These are phyloP conservation scores for Agapanthus africanus DNA, from an alignment of 106 monocot species.

Conservation along the genomic window DNA sequence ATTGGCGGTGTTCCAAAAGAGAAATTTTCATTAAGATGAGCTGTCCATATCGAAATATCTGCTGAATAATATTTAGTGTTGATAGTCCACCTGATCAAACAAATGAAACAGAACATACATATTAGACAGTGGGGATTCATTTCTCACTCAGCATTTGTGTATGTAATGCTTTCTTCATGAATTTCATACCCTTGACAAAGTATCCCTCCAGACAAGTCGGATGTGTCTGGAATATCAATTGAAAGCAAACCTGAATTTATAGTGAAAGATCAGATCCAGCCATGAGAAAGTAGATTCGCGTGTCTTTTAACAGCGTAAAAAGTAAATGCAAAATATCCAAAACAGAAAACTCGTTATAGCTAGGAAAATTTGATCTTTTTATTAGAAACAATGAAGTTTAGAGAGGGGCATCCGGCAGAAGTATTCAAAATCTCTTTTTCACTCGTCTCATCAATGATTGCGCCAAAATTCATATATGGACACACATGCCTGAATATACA, in stretches of 20 bases:
- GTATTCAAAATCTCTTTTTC: neutral
- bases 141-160: too few species aligned
- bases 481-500: neutral
- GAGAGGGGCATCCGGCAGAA: neutral
- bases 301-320: neutral
- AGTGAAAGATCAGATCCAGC: constrained; percentile 8
- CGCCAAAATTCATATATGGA: neutral
- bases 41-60: constrained; percentile 82
- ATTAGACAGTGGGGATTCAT: neutral
- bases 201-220: constrained; percentile 49
- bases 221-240: constrained; percentile 56
- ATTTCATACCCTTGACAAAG: constrained; percentile 70
- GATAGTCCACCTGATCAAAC: constrained; percentile 77
- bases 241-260: constrained; percentile 64
- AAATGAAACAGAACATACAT: constrained; percentile 15
- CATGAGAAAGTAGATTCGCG: neutral
- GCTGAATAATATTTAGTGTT: constrained; percentile 94
- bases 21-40: constrained; percentile 61
- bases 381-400: neutral
- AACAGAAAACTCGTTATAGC: too few species aligned
- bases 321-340: too few species aligned
- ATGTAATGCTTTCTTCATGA: too few species aligned
- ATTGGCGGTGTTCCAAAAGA: constrained; percentile 41
- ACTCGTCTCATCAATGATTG: neutral
- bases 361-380: neutral